These are phyloP conservation scores for Globisporangium polare DNA, from an alignment of 352 stramenopile genomes.

Conservation along the genomic window DNA sequence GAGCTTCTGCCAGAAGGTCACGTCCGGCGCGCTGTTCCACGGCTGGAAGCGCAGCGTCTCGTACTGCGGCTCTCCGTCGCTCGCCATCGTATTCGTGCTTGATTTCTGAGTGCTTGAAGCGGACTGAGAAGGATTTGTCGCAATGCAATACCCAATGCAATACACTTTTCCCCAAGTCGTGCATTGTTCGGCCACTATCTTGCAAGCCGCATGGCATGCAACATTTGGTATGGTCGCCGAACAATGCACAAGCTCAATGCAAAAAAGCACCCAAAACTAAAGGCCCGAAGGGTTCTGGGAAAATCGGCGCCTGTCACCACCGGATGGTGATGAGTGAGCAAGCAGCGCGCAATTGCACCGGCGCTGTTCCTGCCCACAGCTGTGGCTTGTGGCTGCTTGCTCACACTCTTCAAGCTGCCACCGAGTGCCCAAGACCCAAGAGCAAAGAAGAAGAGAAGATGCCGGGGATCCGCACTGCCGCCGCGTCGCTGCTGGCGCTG, in stretches of 20 bases:
- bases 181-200: too few species aligned
- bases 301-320: too few species aligned
- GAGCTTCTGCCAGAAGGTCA: constrained; percentile 82
- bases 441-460: not conserved
- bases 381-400: not conserved
- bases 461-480: not conserved
- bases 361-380: not conserved
- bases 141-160: too few species aligned
- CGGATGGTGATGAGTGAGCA: constrained; percentile 10
- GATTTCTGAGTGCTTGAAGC: not conserved
- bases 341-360: not conserved
- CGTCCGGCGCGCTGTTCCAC: constrained; percentile 77
- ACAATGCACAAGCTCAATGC: too few species aligned
- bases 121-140: not conserved
- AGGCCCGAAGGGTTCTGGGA: too few species aligned
- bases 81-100: not conserved
- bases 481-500: constrained; percentile 1
- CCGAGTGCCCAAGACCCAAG: not conserved
- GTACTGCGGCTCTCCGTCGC: constrained; percentile 16
- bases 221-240: too few species aligned
- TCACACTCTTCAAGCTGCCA: constrained; percentile 8
- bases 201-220: too few species aligned
- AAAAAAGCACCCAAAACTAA: too few species aligned
- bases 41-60: constrained; percentile 74
- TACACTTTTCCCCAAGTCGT: too few species aligned